Evolutionary conservation across 768 basidiomycete genomes (phyloP).

Genomic region (Pleurotus pulmonarius): DNA sequence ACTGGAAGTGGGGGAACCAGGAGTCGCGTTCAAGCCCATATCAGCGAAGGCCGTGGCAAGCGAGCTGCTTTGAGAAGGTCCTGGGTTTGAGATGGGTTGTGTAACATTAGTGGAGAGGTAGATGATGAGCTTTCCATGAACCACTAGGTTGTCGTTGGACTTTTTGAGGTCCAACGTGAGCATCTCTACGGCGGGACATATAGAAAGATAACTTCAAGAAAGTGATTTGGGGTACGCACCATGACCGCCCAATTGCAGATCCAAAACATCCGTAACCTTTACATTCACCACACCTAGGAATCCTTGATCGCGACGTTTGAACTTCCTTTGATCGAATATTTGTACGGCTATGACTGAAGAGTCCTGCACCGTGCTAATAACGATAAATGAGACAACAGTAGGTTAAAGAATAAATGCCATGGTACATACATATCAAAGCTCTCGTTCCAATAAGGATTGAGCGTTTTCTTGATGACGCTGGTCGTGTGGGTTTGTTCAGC

Average conservation of each 20-base stretch:
- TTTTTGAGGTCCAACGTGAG: slow-evolving; percentile 95
- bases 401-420: slow-evolving; percentile 9
- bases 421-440: slow-evolving; percentile 88
- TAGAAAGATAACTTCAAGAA: background rate
- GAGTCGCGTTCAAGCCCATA: slow-evolving; percentile 59
- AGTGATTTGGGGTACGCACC: slow-evolving; percentile 48
- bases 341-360: slow-evolving; percentile 98
- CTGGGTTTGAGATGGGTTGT: slow-evolving; percentile 81
- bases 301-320: slow-evolving; percentile 97
- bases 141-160: slow-evolving; percentile 97
- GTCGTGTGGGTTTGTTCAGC: slow-evolving; percentile 97
- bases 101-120: slow-evolving; percentile 91
- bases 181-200: slow-evolving; percentile 63
- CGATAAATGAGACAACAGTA: slow-evolving; percentile 5
- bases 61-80: slow-evolving; percentile 67
- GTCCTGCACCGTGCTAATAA: slow-evolving; percentile 83
- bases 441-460: slow-evolving; percentile 97
- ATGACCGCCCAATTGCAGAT: slow-evolving; percentile 89
- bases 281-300: slow-evolving; percentile 98
- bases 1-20: slow-evolving; percentile 54
- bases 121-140: slow-evolving; percentile 96
- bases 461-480: slow-evolving; percentile 92
- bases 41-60: slow-evolving; percentile 57
- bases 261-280: slow-evolving; percentile 84
- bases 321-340: slow-evolving; percentile 99